Conservation (phyloP, 192 early-diverging fungal genomes). For the Coemansia biformis region DNA sequence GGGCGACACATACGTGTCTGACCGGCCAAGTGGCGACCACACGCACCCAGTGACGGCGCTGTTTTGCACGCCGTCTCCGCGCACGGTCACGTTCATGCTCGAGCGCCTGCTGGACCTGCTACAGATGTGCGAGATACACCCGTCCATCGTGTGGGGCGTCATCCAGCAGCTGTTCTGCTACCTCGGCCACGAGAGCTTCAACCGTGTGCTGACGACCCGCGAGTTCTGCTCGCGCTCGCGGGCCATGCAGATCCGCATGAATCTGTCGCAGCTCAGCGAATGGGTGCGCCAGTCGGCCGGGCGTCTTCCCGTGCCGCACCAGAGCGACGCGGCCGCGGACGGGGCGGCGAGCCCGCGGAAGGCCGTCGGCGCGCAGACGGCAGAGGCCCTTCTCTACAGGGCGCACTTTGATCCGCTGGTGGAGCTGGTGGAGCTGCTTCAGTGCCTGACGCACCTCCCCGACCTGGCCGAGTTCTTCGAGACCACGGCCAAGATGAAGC, state of each 20-base stretch:
- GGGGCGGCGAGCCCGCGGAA: background rate
- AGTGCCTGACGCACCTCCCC: constrained; percentile 69
- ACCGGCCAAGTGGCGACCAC: constrained; percentile 26
- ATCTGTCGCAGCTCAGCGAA: constrained; percentile 71
- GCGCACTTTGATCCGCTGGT: constrained; percentile 58
- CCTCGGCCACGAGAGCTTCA: constrained; percentile 74
- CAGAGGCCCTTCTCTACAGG: constrained; percentile 31
- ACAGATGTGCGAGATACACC: constrained; percentile 70
- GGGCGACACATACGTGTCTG: constrained; percentile 46
- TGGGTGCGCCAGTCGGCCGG: constrained; percentile 70
- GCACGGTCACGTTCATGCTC: constrained; percentile 67
- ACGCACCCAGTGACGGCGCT: constrained; percentile 8
- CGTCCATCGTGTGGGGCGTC: constrained; percentile 63
- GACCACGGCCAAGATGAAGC: constrained; percentile 60
- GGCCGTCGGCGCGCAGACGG: background rate
- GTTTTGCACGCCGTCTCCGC: constrained; percentile 53
- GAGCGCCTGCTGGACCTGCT: constrained; percentile 64
- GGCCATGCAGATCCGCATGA: constrained; percentile 81
- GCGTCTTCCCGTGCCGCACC: constrained; percentile 14
- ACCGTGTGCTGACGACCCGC: constrained; percentile 72
- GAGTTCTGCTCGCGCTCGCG: constrained; percentile 71
- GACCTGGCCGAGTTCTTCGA: constrained; percentile 72
- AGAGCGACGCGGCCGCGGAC: background rate
- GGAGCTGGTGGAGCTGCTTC: constrained; percentile 76
- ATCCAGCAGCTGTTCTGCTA: constrained; percentile 75